These are phyloP conservation scores for Periconia macrospinosa DNA, from an alignment of 2,329 filamentous ascomycete genomes.

Conservation along the genomic window DNA sequence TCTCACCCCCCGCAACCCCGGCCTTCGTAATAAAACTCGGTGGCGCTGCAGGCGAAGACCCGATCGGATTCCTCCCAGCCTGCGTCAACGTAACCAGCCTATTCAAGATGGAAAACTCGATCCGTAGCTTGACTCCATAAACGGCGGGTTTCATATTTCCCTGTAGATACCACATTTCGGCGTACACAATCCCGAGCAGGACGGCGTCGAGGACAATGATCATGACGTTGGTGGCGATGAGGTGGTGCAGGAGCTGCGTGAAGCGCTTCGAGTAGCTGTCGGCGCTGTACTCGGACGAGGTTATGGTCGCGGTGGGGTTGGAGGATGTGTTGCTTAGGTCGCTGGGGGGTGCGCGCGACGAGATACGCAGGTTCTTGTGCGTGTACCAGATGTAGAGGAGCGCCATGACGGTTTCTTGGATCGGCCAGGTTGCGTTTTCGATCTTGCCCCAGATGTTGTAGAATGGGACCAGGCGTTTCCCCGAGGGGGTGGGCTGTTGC, in stretches of 20 bases:
- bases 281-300: too few species aligned
- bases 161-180: slow-evolving; percentile 42
- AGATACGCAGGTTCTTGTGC: slow-evolving; percentile 23
- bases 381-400: slow-evolving; percentile 56
- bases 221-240: slow-evolving; percentile 44
- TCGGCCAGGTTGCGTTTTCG: slow-evolving; percentile 44
- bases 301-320: too few species aligned
- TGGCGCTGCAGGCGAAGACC: too few species aligned
- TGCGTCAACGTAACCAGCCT: neutral
- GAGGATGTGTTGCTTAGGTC: neutral
- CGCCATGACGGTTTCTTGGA: slow-evolving; percentile 40
- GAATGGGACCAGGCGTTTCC: neutral
- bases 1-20: too few species aligned
- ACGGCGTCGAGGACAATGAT: slow-evolving; percentile 45
- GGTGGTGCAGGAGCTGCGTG: slow-evolving; percentile 17
- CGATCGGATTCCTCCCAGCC: neutral
- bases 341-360: neutral
- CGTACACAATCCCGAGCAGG: slow-evolving; percentile 44
- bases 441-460: slow-evolving; percentile 38
- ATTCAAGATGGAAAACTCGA: slow-evolving; percentile 58
- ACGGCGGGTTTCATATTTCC: slow-evolving; percentile 42
- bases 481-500: slow-evolving; percentile 18
- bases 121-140: slow-evolving; percentile 51
- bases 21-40: neutral
- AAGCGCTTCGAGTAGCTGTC: neutral